Evolutionary conservation across 805 yeast genomes (phyloP), one percentile per base, ranked within the genome.

Genomic region (Starmerella davenportii): DNA sequence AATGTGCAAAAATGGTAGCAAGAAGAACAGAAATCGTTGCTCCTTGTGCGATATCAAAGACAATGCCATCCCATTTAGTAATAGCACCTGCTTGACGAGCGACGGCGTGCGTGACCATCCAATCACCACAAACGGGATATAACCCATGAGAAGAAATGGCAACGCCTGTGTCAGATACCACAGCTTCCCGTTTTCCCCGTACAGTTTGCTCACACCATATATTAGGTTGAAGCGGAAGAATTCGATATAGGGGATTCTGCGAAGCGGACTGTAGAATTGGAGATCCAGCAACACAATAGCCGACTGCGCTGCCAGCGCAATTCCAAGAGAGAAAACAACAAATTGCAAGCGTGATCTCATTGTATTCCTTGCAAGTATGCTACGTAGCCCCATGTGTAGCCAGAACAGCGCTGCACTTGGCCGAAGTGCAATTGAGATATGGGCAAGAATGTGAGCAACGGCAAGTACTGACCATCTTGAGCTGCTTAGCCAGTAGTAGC

Each of bases 361-460:
- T 8, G 32, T 15, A 14, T 29, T 14, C 19, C 5, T 29, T 8
- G 32, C 8, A 14, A 29, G 15, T 11, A 32, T 11, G 9, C 15
- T 8, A 21, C 44, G 31, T 0, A 54, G 29, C 0, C 90, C 93
- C 18, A 79, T 56, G 21, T 65, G 59, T 0, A 66, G 24, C 98
- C 98, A 90, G 3, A 84, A 59, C 1, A 85, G 50, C 0, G 66
- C 77, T 54, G 80, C 84, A 0, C 93, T 81, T 1, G 98, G 96
- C 41, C 98, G 64, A 5, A 82, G 69, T 1, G 82, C 59, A 48
- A 85, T 77, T 18, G 80, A 63, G 2, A 72, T 27, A 1, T 72
- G 66, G 0, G 81, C 90, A 24, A 75, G 52, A 0, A 56, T 34
- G 35, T 79, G 56, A 3, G 75, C 61, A 8, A 53, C 41, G 2